Percentiles rank a stretch among this genome's conserved stretches.
Conservation (phyloP, 2,329 filamentous ascomycete species). For the Pyricularia sp. region DNA sequence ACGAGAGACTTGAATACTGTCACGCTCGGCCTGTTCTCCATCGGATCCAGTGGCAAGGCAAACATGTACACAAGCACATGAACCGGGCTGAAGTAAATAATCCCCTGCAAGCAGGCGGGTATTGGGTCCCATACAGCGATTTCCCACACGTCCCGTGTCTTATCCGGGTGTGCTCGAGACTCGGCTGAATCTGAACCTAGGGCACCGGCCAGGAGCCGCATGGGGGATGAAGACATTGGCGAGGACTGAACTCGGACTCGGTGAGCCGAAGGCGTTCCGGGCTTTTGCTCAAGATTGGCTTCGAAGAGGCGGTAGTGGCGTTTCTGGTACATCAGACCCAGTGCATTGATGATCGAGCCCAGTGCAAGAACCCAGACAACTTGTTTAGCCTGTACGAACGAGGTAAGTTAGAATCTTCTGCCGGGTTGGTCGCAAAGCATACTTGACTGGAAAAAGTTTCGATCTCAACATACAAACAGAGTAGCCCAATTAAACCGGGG, state of each 20-base stretch:
- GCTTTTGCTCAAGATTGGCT: slow-evolving; percentile 61
- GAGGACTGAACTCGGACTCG: slow-evolving; percentile 82
- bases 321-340: slow-evolving; percentile 69
- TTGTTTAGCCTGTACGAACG: slow-evolving; percentile 44
- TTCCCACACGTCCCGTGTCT: slow-evolving; percentile 84
- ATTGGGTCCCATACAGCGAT: slow-evolving; percentile 86
- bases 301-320: slow-evolving; percentile 89
- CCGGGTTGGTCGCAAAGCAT: neutral
- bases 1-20: slow-evolving; percentile 75
- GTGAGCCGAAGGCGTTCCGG: slow-evolving; percentile 71
- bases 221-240: slow-evolving; percentile 58
- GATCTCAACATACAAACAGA: slow-evolving; percentile 31
- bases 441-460: neutral
- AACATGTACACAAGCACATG: slow-evolving; percentile 87
- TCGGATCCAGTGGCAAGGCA: slow-evolving; percentile 62
- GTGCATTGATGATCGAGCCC: slow-evolving; percentile 61
- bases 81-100: slow-evolving; percentile 84
- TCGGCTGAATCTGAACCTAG: slow-evolving; percentile 61
- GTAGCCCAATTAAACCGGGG: slow-evolving; percentile 45
- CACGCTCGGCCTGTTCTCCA: slow-evolving; percentile 72
- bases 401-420: slow-evolving; percentile 5
- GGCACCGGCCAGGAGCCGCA: slow-evolving; percentile 59
- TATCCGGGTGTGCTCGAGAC: slow-evolving; percentile 71
- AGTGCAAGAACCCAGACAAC: slow-evolving; percentile 56
- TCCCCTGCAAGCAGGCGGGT: slow-evolving; percentile 66